Conservation (phyloP, 2,329 filamentous ascomycete species). For the Metarhizium sp. region DNA sequence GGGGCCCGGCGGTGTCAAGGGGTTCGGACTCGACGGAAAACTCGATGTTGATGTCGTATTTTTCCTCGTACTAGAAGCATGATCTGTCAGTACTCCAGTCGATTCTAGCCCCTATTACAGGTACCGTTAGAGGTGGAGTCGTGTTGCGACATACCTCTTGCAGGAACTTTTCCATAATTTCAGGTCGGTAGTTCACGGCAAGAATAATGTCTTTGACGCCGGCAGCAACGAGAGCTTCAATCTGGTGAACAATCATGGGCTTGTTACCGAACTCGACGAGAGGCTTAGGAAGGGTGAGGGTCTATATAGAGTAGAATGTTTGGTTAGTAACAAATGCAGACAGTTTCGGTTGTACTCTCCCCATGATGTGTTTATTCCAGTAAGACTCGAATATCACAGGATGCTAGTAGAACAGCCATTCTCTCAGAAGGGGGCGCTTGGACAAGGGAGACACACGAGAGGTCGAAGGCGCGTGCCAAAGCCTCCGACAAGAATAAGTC, state of each 20-base stretch:
- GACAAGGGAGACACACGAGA: slow-evolving; percentile 54
- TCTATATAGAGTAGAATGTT: slow-evolving; percentile 41
- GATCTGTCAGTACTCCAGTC: neutral
- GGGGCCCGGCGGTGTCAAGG: slow-evolving; percentile 84
- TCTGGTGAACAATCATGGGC: slow-evolving; percentile 98
- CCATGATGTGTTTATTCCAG: neutral
- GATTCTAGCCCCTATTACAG: neutral
- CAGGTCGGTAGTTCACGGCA: slow-evolving; percentile 96
- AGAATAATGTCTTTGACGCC: slow-evolving; percentile 97
- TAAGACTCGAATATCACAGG: neutral
- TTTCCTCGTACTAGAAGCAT: slow-evolving; percentile 63
- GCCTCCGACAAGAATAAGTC: slow-evolving; percentile 97
- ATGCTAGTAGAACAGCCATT: neutral
- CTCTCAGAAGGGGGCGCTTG: neutral
- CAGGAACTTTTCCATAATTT: slow-evolving; percentile 92
- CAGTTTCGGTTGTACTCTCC: neutral
- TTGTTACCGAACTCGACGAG: slow-evolving; percentile 98
- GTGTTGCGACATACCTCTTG: slow-evolving; percentile 55
- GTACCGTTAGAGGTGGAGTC: neutral
- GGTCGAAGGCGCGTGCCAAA: slow-evolving; percentile 97
- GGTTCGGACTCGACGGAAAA: slow-evolving; percentile 97
- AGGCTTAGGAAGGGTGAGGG: slow-evolving; percentile 92
- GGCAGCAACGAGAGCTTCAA: slow-evolving; percentile 85
- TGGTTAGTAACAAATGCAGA: slow-evolving; percentile 10
- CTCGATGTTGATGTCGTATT: slow-evolving; percentile 90